A percentile compares a stretch with the other conserved stretches of the same genome.
These are phyloP conservation scores for Tetrahymena malaccensis DNA, from an alignment of 73 alveolate genomes.

Conservation along the genomic window DNA sequence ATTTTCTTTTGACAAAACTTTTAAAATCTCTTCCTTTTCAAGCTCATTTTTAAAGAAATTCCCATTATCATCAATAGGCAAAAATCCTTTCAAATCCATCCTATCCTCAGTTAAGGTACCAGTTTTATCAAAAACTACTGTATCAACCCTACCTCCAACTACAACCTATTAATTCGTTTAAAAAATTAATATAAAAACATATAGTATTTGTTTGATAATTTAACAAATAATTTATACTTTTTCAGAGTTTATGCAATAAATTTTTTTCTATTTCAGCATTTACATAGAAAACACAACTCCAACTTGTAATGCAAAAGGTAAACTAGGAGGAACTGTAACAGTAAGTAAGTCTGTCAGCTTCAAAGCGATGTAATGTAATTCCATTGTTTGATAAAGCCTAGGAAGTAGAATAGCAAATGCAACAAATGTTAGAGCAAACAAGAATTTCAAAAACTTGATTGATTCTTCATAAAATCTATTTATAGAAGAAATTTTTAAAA, in stretches of 20 bases:
- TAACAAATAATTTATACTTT: conserved; percentile 52
- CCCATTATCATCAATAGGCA: neutral
- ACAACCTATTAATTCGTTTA: neutral
- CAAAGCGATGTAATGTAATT: conserved; percentile 20
- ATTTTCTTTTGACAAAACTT: neutral
- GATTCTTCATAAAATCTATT: conserved; percentile 68
- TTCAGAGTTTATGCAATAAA: conserved; percentile 73
- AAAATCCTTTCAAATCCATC: conserved; percentile 9
- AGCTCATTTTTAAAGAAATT: neutral
- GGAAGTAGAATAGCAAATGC: conserved; percentile 74
- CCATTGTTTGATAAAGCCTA: conserved; percentile 14
- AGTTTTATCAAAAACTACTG: conserved; percentile 66
- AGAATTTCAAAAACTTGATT: conserved; percentile 52
- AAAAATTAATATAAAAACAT: neutral
- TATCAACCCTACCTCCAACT: conserved; percentile 63
- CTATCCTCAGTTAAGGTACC: conserved; percentile 51
- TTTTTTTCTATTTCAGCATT: conserved; percentile 57
- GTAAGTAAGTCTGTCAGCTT: conserved; percentile 74
- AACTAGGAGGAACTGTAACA: conserved; percentile 84
- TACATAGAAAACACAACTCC: conserved; percentile 72
- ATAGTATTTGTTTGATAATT: neutral
- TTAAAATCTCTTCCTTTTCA: neutral
- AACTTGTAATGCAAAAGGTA: conserved; percentile 80
- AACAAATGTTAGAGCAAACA: conserved; percentile 54
- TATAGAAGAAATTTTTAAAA: conserved; percentile 46